Percentiles rank a stretch among this genome's conserved stretches.
These are phyloP conservation scores for Phyllostachys edulis DNA, from an alignment of 176 grass and related monocot species.

Conservation along the genomic window DNA sequence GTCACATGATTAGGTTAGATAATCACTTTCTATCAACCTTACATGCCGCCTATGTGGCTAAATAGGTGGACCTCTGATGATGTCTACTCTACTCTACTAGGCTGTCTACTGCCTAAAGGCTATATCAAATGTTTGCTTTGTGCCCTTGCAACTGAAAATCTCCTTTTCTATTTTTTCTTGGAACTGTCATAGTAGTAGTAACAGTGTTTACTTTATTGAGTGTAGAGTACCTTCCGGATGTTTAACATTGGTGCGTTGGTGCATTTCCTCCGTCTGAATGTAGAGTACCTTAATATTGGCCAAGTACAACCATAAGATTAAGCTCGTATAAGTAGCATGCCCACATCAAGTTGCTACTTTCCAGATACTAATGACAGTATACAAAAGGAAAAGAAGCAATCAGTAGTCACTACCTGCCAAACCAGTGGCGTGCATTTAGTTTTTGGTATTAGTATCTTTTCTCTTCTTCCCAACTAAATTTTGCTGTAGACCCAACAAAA, in stretches of 20 bases:
- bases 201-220: background rate
- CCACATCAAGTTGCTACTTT: constrained; percentile 39
- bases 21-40: constrained; percentile 33
- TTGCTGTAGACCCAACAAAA: constrained; percentile 29
- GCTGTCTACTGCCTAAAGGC: constrained; percentile 7
- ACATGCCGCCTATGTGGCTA: constrained; percentile 1
- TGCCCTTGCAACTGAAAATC: background rate
- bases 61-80: constrained; percentile 23
- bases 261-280: no score
- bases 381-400: constrained; percentile 33
- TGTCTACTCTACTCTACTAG: constrained; percentile 25
- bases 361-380: constrained; percentile 25
- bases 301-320: background rate
- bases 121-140: constrained; percentile 8
- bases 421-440: constrained; percentile 29
- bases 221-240: background rate
- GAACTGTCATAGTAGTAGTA: constrained; percentile 3
- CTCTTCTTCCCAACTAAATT: constrained; percentile 37
- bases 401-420: constrained; percentile 35
- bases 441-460: constrained; percentile 32
- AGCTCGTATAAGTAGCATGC: constrained; percentile 4
- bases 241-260: constrained; percentile 9
- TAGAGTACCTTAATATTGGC: background rate
- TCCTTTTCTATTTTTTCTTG: background rate
- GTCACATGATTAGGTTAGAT: constrained; percentile 16